These are phyloP conservation scores for Phytopythium vexans DNA, from an alignment of 352 stramenopile genomes.

Conservation along the genomic window DNA sequence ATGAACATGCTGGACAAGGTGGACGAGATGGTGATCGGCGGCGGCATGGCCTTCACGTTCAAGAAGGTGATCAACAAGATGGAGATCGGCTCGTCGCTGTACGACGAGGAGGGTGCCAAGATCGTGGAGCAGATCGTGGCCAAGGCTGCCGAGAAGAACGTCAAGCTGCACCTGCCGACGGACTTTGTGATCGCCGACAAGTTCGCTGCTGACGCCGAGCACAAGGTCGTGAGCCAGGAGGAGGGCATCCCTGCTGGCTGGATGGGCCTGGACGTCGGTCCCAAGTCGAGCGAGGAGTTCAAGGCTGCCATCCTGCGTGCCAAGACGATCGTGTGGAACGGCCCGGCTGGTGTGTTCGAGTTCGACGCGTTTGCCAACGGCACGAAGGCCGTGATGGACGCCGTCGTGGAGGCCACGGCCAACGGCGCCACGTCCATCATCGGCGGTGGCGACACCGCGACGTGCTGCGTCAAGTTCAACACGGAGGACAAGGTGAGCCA, in stretches of 20 bases:
- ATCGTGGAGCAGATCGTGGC: constrained; percentile 93
- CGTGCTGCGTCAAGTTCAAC: constrained; percentile 86
- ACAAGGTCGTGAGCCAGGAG: constrained; percentile 87
- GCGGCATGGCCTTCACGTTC: constrained; percentile 99
- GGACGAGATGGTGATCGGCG: constrained; percentile 98
- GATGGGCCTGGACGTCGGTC: constrained; percentile 98
- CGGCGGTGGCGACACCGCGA: constrained; percentile 96
- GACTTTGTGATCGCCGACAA: constrained; percentile 99
- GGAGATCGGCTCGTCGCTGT: constrained; percentile 93
- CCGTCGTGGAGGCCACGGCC: constrained; percentile 94
- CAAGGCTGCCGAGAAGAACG: constrained; percentile 97
- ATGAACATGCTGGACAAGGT: constrained; percentile 99
- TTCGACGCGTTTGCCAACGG: constrained; percentile 96
- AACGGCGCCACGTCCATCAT: constrained; percentile 97
- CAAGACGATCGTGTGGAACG: constrained; percentile 95
- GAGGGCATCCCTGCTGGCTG: constrained; percentile 95
- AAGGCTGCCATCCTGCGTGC: constrained; percentile 5
- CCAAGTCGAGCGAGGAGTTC: constrained; percentile 89
- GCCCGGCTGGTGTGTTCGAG: constrained; percentile 99
- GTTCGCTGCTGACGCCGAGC: constrained; percentile 94
- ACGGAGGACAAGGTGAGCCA: constrained; percentile 90
- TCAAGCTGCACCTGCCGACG: constrained; percentile 96
- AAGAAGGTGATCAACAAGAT: constrained; percentile 98
- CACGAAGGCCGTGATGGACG: constrained; percentile 96
- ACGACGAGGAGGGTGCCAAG: constrained; percentile 86